Percentiles rank a stretch among this genome's conserved stretches.
Conservation (phyloP, 2,329 filamentous ascomycete species). For the Colletotrichum nymphaeae region DNA sequence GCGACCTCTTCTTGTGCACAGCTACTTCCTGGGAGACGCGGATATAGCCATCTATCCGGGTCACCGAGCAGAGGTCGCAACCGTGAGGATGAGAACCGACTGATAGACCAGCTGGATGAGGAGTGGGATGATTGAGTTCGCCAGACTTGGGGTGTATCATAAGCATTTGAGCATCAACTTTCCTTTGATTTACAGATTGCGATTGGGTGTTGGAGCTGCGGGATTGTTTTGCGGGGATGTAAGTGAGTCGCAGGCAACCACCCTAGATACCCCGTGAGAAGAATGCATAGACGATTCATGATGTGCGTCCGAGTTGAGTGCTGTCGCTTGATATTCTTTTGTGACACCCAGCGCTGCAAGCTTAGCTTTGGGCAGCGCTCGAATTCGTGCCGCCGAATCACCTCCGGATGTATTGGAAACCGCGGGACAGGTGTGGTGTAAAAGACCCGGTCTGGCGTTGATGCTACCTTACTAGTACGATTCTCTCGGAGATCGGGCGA, state of each 20-base stretch:
- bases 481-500: neutral
- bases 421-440: neutral
- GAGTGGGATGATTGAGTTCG: slow-evolving; percentile 85
- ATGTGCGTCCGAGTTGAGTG: neutral
- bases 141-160: neutral
- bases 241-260: slow-evolving; percentile 32
- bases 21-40: slow-evolving; percentile 71
- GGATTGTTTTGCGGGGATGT: slow-evolving; percentile 2
- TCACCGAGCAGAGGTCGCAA: slow-evolving; percentile 62
- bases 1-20: slow-evolving; percentile 76
- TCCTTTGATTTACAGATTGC: neutral
- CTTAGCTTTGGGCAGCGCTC: neutral
- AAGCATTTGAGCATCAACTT: neutral
- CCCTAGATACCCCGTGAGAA: slow-evolving; percentile 32
- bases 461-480: neutral
- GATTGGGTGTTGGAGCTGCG: slow-evolving; percentile 6
- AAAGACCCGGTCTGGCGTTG: neutral
- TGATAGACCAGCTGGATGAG: slow-evolving; percentile 96
- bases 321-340: neutral
- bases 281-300: slow-evolving; percentile 31
- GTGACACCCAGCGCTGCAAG: neutral
- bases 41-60: slow-evolving; percentile 73
- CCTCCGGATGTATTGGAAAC: no score
- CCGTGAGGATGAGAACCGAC: slow-evolving; percentile 86
- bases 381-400: neutral